A percentile compares a stretch with the other conserved stretches of the same genome.
Conservation (phyloP, 768 basidiomycete species). For the Phylloporus arenicola region DNA sequence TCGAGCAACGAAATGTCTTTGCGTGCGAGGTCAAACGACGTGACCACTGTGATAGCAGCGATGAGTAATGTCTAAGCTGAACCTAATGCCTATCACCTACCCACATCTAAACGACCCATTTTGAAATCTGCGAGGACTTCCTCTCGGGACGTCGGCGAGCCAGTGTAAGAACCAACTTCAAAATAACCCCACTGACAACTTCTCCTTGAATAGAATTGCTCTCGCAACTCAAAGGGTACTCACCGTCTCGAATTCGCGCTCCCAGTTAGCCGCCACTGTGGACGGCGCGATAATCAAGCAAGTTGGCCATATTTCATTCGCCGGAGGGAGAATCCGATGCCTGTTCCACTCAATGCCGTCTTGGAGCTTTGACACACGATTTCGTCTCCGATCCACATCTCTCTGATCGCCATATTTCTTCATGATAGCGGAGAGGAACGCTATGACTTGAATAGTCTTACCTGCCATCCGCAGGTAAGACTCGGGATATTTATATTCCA, state of each 20-base stretch:
- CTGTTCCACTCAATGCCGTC: slow-evolving; percentile 52
- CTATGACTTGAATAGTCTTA: slow-evolving; percentile 95
- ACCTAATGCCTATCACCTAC: slow-evolving; percentile 39
- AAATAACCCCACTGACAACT: slow-evolving; percentile 84
- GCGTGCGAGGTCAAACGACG: slow-evolving; percentile 71
- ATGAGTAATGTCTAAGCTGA: neutral
- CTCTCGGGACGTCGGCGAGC: slow-evolving; percentile 45
- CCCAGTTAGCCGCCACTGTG: slow-evolving; percentile 84
- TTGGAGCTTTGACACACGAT: slow-evolving; percentile 62
- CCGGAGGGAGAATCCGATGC: slow-evolving; percentile 50
- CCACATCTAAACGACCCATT: slow-evolving; percentile 77
- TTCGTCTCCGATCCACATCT: slow-evolving; percentile 63
- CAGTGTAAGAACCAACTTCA: slow-evolving; percentile 71
- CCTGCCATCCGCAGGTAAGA: slow-evolving; percentile 32
- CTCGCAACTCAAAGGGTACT: slow-evolving; percentile 10
- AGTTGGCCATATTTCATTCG: slow-evolving; percentile 78
- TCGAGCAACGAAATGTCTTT: slow-evolving; percentile 65
- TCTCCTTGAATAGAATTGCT: neutral
- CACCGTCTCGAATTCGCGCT: slow-evolving; percentile 80
- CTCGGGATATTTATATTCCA: neutral
- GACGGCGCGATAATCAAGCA: slow-evolving; percentile 84
- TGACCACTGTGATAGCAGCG: slow-evolving; percentile 52
- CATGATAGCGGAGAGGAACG: slow-evolving; percentile 91
- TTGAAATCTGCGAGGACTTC: slow-evolving; percentile 65
- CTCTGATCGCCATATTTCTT: slow-evolving; percentile 59